These are phyloP conservation scores for Podaxis sp. DNA, from an alignment of 768 basidiomycete genomes.

Conservation along the genomic window DNA sequence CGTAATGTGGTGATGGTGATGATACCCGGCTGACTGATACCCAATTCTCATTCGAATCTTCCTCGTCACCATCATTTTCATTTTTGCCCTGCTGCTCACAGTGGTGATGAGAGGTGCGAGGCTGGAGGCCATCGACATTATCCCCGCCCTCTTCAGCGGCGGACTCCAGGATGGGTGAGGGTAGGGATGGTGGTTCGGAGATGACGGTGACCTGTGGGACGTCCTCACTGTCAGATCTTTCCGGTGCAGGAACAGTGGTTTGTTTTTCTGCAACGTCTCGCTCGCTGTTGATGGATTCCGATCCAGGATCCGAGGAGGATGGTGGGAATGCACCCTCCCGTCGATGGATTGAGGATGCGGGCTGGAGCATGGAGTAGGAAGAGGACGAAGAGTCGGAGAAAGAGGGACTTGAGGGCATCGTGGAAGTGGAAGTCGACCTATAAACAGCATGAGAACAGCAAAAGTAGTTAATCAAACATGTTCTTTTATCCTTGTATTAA, in stretches of 20 bases:
- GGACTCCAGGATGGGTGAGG: slow-evolving; percentile 12
- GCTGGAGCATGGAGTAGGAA: slow-evolving; percentile 27
- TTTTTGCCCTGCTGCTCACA: neutral
- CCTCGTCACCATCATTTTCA: neutral
- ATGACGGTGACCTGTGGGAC: slow-evolving; percentile 8
- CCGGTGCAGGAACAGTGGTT: neutral
- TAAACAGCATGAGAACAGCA: slow-evolving; percentile 1
- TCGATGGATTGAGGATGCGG: slow-evolving; percentile 26
- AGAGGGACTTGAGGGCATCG: slow-evolving; percentile 11
- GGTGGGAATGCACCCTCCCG: slow-evolving; percentile 19
- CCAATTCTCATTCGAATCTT: slow-evolving; percentile 14
- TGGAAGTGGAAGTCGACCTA: slow-evolving; percentile 10
- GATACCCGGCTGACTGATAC: slow-evolving; percentile 10
- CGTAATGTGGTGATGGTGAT: slow-evolving; percentile 19
- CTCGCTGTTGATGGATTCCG: slow-evolving; percentile 6
- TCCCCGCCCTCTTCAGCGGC: neutral
- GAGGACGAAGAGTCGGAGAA: slow-evolving; percentile 18
- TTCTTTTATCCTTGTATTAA: neutral
- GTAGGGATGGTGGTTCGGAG: slow-evolving; percentile 11
- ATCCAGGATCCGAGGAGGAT: slow-evolving; percentile 8
- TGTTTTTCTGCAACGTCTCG: slow-evolving; percentile 1
- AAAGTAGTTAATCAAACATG: slow-evolving; percentile 1
- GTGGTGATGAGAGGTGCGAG: neutral
- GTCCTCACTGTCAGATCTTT: neutral
- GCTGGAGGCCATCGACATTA: neutral